Evolutionary conservation across 306 rosid species (phyloP).

Genomic region (Oxytropis ochrocephala): DNA sequence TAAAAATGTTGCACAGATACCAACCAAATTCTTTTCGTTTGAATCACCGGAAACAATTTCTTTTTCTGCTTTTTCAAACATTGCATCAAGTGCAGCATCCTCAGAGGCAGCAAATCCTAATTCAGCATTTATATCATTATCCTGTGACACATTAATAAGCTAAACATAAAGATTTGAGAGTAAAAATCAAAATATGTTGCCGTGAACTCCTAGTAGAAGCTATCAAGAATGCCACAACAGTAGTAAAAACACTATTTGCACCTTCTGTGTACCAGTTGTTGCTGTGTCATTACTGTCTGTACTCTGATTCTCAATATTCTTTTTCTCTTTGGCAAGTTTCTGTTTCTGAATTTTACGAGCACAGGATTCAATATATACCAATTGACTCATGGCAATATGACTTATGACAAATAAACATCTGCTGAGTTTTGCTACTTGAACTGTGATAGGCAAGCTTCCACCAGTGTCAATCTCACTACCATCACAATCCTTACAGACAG

Average conservation of each 20-base stretch:
- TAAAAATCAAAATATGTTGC: neutral
- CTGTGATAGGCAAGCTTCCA: slow-evolving; percentile 41
- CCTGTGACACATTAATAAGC: slow-evolving; percentile 42
- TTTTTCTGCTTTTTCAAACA: slow-evolving; percentile 81
- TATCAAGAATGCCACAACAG: neutral
- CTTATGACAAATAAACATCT: slow-evolving; percentile 72
- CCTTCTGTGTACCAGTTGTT: slow-evolving; percentile 52
- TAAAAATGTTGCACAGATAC: slow-evolving; percentile 66
- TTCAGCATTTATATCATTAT: slow-evolving; percentile 66
- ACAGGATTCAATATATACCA: slow-evolving; percentile 82
- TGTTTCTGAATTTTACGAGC: slow-evolving; percentile 82
- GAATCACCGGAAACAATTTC: slow-evolving; percentile 72
- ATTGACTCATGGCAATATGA: slow-evolving; percentile 90
- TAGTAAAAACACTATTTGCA: slow-evolving; percentile 17
- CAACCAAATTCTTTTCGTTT: slow-evolving; percentile 65
- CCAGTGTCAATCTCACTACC: slow-evolving; percentile 44
- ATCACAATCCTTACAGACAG: slow-evolving; percentile 44
- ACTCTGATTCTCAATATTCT: slow-evolving; percentile 42
- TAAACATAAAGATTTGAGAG: neutral
- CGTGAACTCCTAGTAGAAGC: slow-evolving; percentile 3
- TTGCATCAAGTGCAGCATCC: slow-evolving; percentile 83
- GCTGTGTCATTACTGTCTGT: slow-evolving; percentile 29
- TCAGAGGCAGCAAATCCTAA: slow-evolving; percentile 93
- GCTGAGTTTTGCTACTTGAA: slow-evolving; percentile 60
- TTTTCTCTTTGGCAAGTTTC: slow-evolving; percentile 47